These are phyloP conservation scores for Malus domestica DNA, from an alignment of 306 rosid species.

Conservation along the genomic window ASM211411v1 NC_041790.1:16451501-16452000, in stretches of 20 bases:
- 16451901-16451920: constrained; percentile 64
- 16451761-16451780: neutral
- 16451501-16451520: fast-evolving
- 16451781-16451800: constrained; percentile 3
- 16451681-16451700: neutral
- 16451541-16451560: fast-evolving
- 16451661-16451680: too few species aligned
- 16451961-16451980: constrained; percentile 31
- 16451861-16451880: constrained; percentile 8
- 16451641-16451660: too few species aligned
- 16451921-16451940: constrained; percentile 95
- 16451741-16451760: neutral
- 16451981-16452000: neutral
- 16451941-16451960: constrained; percentile 82
- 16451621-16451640: too few species aligned
- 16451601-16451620: too few species aligned
- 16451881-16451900: constrained; percentile 16
- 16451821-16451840: constrained; percentile 10
- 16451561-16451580: too few species aligned
- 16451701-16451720: neutral
- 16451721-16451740: neutral
- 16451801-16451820: constrained; percentile 12
- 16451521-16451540: fast-evolving
- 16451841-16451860: constrained; percentile 32
- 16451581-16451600: too few species aligned